Conservation (phyloP, 2,329 filamentous ascomycete species). For the Venturia aucupariae region DNA sequence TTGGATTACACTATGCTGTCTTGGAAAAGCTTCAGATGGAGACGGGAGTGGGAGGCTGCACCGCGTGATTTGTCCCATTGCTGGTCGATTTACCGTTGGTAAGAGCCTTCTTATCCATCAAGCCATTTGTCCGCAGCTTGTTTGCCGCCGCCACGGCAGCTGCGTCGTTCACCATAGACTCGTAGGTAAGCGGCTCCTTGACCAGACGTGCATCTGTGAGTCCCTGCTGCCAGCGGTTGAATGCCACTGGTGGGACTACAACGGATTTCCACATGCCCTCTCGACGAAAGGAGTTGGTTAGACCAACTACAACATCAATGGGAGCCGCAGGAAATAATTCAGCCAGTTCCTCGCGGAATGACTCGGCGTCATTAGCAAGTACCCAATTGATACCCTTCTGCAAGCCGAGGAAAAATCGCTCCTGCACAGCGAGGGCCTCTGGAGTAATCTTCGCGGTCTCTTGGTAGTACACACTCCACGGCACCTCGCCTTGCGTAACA, state of each 20-base stretch:
- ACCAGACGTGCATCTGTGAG: constrained; percentile 17
- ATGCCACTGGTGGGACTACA: constrained; percentile 16
- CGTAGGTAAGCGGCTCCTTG: constrained; percentile 17
- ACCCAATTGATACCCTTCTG: constrained; percentile 17
- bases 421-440: constrained; percentile 16
- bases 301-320: constrained; percentile 15
- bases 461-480: constrained; percentile 20
- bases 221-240: constrained; percentile 18
- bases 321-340: constrained; percentile 17
- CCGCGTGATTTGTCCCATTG: not conserved
- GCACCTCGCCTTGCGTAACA: constrained; percentile 10
- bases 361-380: constrained; percentile 16
- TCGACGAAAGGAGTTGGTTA: constrained; percentile 17
- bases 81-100: not conserved
- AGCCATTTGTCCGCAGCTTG: not conserved
- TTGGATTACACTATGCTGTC: too few species aligned
- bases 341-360: constrained; percentile 16
- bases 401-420: constrained; percentile 18
- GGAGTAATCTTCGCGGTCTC: constrained; percentile 17
- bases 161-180: constrained; percentile 16
- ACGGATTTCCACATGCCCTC: constrained; percentile 17
- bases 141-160: constrained; percentile 14
- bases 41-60: not conserved
- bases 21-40: not conserved
- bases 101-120: not conserved